Base-by-base conservation (phyloP, 257 asterid genomes). In the Nicotiana tabacum region DNA sequence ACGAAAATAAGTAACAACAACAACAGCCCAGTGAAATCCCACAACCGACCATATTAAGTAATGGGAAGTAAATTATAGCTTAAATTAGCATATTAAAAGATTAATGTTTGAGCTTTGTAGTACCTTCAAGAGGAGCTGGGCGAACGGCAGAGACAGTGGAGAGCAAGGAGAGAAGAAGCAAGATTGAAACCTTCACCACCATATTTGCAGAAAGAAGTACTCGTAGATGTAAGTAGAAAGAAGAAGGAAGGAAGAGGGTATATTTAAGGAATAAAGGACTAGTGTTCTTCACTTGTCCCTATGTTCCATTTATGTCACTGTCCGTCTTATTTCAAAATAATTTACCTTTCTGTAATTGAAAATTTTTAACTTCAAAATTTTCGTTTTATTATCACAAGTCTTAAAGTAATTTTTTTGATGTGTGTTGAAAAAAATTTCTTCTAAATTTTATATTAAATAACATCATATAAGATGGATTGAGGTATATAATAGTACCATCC, bases 111-210 rank as follows among this genome's bases (percentile, higher is more conserved):
- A 62, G 16, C 3, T 65, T 2, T 3, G 13, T 32, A 27, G 48
- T 89, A 92, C 98, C 98, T 92, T 94, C 95, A 32, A 89, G 86
- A 83, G 93, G 61, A 78, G 89, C 85, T 66, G 92, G 89, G 16
- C 85, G 78, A 82, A 86, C 67, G 58, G 92, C 90, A 78, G 88
- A 87, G 78, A 68, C 87, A 12, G 87, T 53, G 82, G 60, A 83
- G 85, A 92, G 82, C 57, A 88, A 81, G 78, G 43, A 89, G 15
- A 91, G 77, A 83, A 83, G 81, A 65, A 92, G 69, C 82, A 88
- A 33, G 61, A 88, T 66, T 78, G 82, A 78, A 66, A 88, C 10
- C 70, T 85, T 88, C 53, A 82, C 27, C 12, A 55, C 87, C 97
- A 94, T 91, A 78, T 81, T 87, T 70, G 39, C 43, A 80, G 48